phyloP scores from a whole-genome alignment of 805 yeast genomes.

The Metschnikowia baotianmanensis region DNA sequence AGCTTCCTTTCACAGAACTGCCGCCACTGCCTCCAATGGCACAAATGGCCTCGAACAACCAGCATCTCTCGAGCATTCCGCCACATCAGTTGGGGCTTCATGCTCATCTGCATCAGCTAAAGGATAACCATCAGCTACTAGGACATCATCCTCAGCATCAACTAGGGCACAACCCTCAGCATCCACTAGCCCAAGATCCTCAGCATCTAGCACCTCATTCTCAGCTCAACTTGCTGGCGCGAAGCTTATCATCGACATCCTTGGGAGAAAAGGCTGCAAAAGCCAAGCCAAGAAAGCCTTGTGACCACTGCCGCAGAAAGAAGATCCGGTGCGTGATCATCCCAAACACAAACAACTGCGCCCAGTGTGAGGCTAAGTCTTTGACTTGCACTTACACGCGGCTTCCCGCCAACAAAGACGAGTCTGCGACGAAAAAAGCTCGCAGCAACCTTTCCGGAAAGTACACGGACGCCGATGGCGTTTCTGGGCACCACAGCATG shows the following conservation, averaged over 20 bases:
- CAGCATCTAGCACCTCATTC: too few relatives aligned
- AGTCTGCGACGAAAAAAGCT: slow-evolving; percentile 47
- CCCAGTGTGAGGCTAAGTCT: slow-evolving; percentile 72
- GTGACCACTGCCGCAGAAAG: slow-evolving; percentile 81
- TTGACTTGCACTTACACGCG: slow-evolving; percentile 67
- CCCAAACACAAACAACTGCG: slow-evolving; percentile 63
- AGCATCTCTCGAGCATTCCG: background rate
- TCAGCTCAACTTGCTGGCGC: background rate
- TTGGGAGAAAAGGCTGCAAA: background rate
- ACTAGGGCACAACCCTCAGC: background rate
- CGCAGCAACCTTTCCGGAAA: background rate
- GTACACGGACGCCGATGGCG: background rate
- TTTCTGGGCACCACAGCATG: background rate
- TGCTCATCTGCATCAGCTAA: too few relatives aligned
- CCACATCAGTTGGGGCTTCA: too few relatives aligned
- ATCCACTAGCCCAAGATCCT: too few relatives aligned
- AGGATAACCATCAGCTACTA: too few relatives aligned
- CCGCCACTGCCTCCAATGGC: slow-evolving; percentile 10
- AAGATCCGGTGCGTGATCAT: slow-evolving; percentile 75
- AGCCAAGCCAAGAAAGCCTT: slow-evolving; percentile 48
- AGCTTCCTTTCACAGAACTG: slow-evolving; percentile 6
- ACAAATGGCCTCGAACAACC: background rate
- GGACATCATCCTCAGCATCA: too few relatives aligned
- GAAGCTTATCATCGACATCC: background rate
- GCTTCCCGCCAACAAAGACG: slow-evolving; percentile 21